These are phyloP conservation scores for Malbranchea zuffiana DNA, from an alignment of 2,329 filamentous ascomycete genomes.

Conservation along the genomic window DNA sequence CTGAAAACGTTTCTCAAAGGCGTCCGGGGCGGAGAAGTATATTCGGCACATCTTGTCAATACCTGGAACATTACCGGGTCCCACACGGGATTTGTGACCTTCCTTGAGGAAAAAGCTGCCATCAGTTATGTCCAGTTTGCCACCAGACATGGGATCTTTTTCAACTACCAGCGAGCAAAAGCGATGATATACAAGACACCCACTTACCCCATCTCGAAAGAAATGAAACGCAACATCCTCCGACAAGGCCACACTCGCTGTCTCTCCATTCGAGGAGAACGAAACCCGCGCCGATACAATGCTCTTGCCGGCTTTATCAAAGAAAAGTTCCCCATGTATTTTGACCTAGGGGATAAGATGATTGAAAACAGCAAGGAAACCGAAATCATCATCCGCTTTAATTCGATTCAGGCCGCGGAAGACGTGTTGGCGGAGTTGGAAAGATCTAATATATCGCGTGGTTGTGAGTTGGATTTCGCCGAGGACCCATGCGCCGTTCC, in stretches of 20 bases:
- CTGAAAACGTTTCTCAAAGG: constrained; percentile 20
- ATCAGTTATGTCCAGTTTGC: constrained; percentile 16
- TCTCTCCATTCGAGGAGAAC: constrained; percentile 16
- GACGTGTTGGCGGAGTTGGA: constrained; percentile 3
- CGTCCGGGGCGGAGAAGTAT: constrained; percentile 20
- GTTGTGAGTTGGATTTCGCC: constrained; percentile 13
- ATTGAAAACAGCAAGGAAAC: constrained; percentile 12
- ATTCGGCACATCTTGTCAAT: constrained; percentile 22
- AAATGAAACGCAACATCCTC: constrained; percentile 17
- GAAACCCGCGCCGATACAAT: constrained; percentile 9
- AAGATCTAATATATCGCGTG: constrained; percentile 3
- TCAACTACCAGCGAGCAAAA: constrained; percentile 16
- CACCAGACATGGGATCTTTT: constrained; percentile 14
- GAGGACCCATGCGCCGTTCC: constrained; percentile 14
- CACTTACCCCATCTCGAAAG: constrained; percentile 22
- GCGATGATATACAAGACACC: constrained; percentile 21
- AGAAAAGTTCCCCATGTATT: constrained; percentile 9
- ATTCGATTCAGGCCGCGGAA: constrained; percentile 14
- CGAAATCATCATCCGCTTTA: constrained; percentile 13
- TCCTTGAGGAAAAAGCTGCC: constrained; percentile 21
- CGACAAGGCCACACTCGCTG: constrained; percentile 20
- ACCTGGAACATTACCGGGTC: constrained; percentile 22
- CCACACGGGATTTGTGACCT: constrained; percentile 24
- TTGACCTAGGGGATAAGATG: constrained; percentile 14
- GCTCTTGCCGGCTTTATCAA: constrained; percentile 10